Conservation (phyloP, 2,329 filamentous ascomycete genomes). For the Emmonsia crescens region DNA sequence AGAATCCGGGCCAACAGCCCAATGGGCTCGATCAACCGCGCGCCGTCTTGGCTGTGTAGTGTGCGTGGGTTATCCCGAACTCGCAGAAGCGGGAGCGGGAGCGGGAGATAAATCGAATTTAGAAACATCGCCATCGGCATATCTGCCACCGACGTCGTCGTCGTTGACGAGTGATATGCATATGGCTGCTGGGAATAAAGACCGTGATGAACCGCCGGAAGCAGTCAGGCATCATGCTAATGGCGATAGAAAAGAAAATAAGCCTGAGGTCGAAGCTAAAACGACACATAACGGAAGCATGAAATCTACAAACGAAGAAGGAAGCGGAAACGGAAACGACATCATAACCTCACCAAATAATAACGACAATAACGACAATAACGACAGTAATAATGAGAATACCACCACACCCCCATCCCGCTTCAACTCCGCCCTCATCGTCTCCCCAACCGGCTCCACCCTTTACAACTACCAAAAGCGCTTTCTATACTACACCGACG, state of each 20-base stretch:
- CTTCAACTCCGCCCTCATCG: conserved; percentile 51
- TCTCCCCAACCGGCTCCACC: conserved; percentile 44
- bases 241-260: not conserved
- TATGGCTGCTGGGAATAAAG: not conserved
- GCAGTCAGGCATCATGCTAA: too few species aligned
- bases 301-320: not conserved
- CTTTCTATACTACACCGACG: conserved; percentile 57
- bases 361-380: not conserved
- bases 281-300: not conserved
- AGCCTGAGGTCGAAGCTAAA: not conserved
- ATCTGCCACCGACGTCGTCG: not conserved
- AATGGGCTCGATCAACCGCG: conserved; percentile 50
- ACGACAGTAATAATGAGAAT: not conserved
- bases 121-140: conserved; percentile 15
- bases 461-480: conserved; percentile 52
- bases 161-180: not conserved
- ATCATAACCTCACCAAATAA: not conserved
- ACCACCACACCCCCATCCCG: not conserved
- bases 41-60: conserved; percentile 46
- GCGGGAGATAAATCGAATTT: conserved; percentile 1
- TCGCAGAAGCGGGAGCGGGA: conserved; percentile 14
- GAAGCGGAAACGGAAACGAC: not conserved
- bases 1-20: conserved; percentile 42
- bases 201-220: conserved; percentile 1
- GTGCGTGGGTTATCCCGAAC: conserved; percentile 54